Conservation (phyloP, 139 green algal species). For the Picochlorum sp. region DNA sequence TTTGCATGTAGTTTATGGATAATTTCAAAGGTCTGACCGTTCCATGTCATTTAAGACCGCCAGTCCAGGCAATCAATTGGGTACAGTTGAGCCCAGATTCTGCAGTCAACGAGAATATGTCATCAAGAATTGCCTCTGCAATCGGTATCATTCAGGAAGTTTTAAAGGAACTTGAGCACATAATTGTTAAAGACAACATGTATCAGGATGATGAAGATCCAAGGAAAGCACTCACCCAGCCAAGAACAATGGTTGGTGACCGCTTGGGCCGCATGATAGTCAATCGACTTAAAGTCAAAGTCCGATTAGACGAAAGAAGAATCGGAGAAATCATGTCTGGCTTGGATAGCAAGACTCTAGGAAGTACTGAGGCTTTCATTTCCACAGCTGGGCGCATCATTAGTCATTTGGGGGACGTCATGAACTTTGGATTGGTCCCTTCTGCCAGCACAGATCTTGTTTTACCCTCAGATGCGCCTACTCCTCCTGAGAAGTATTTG, state of each 20-base stretch:
- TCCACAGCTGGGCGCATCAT: conserved; percentile 35
- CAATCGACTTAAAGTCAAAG: conserved; percentile 37
- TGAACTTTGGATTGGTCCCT: conserved; percentile 38
- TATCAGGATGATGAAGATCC: conserved; percentile 17
- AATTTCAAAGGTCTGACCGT: conserved; percentile 40
- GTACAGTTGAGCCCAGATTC: conserved; percentile 30
- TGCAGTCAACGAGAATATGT: conserved; percentile 31
- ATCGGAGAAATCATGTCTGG: conserved; percentile 48
- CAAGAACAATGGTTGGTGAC: conserved; percentile 26
- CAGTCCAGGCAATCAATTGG: conserved; percentile 26
- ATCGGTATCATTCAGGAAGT: conserved; percentile 21
- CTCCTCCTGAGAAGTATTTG: conserved; percentile 24
- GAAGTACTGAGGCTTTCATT: conserved; percentile 22
- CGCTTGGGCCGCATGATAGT: conserved; percentile 38
- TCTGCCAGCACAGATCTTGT: neutral
- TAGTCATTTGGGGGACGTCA: conserved; percentile 53
- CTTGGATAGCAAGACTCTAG: conserved; percentile 27
- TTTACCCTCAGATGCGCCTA: neutral
- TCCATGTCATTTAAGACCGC: conserved; percentile 44
- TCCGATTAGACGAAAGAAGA: conserved; percentile 54
- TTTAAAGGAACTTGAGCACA: conserved; percentile 15
- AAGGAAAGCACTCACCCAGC: conserved; percentile 18
- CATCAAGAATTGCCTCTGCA: conserved; percentile 7
- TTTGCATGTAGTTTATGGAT: conserved; percentile 37
- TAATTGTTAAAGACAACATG: conserved; percentile 12